Base-by-base conservation (phyloP, 164 flowering plant species). In the Cinnamomum micranthum region DNA sequence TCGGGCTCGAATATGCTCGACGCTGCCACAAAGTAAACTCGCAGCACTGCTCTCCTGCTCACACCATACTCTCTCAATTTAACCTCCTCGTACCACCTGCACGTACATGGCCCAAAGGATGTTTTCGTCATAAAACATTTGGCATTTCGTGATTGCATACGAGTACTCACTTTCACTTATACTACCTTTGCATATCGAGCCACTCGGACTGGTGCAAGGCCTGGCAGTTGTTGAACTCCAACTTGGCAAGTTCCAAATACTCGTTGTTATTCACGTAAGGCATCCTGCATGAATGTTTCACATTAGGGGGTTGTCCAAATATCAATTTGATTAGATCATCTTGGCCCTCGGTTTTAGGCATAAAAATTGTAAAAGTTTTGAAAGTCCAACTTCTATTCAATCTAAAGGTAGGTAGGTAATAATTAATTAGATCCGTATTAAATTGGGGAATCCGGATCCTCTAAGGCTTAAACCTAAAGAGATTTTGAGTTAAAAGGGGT, bases 151-250 rank as follows among this genome's bases (percentile, higher is more conserved):
- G 35, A 0, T 31, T 31, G 35, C 35, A 31, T 31, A n/a, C n/a
- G 0, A 24, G 65, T 17, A 25, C 27, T 25, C 19, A 60, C 1
- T 31, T 31, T 31, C 33, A 28, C 7, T 28, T 2, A 6, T 11
- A 2, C 9, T 85, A 93, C 99, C 85, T 85, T 74, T 86, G 89
- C 6, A 93, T 71, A 65, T 41, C 71, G 75, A 73, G 76, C 92
- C 91, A 91, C 72, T 95, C 98, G 0, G 69, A 76, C 63, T 70
- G 85, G 71, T 93, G 94, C 50, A 85, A 6, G 2, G 85, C 83
- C 75, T 93, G 96, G 84, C 94, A 90, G 14, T 82, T 80, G 75
- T 91, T 93, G 87, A 80, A 95, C 80, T 95, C 99, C 22, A 82
- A 65, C 73, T 89, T 92, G 50, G 98, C 97, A 0, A 95, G 85